Evolutionary conservation across 208 protist genomes (phyloP), one percentile per base, ranked within the genome.

Genomic region (Trypanosoma avium): DNA sequence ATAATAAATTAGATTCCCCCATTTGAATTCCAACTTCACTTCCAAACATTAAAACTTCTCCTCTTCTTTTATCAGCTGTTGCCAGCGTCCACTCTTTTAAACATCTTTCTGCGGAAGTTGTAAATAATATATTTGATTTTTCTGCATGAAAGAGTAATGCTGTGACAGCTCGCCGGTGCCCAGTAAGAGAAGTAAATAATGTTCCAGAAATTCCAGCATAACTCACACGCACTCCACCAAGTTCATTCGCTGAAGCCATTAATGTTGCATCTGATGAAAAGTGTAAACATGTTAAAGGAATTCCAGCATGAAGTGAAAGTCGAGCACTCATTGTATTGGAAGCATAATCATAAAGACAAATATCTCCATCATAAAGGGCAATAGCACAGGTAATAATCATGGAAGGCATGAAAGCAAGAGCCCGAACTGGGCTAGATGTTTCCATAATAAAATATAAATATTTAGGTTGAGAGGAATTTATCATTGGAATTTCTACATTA

Each of bases 331-430:
- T 65, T 24, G 59, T 24, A 0, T 73, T 61, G 1, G 84, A 75
- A 40, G 82, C 88, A 45, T 79, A 62, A 48, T 96, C 91, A 30
- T 90, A 72, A 1, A 93, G 65, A 12, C 61, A 49, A 24, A 96
- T 62, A 12, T 63, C 35, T 19, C 91, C 88, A 58, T 80, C 71
- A 63, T 77, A 81, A 46, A 75, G 73, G 24, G 79, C 91, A 1
- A 83, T 80, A 9, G 88, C 85, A 70, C 90, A 90, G 12, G 85
- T 95, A 13, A 91, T 67, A 17, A 89, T 79, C 58, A 92, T 66
- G 10, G 82, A 87, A 27, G 73, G 81, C 4, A 71, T 64, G 46
- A 94, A 94, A 40, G 54, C 46, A 29, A 95, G 29, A 22, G 58
- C 69, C 5, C 89, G 83, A 35, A 92, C 79, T 4, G 89, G 75